Percentiles rank a stretch among this genome's conserved stretches.
phyloP scores from a whole-genome alignment of 352 stramenopile species.

The Stramenopiles sp. region DNA sequence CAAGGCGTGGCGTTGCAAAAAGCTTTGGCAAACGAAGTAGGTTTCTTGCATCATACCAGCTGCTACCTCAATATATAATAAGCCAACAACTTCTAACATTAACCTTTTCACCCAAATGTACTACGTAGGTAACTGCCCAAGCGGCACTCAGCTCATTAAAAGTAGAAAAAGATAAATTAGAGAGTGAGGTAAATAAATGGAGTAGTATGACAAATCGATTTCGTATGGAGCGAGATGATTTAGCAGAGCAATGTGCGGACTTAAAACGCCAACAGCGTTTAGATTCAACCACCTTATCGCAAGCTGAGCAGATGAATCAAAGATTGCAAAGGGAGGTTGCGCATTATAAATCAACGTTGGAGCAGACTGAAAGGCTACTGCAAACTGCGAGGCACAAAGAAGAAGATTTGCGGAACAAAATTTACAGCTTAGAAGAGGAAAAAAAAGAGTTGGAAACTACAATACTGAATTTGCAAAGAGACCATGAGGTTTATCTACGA shows the following conservation, averaged over 20 bases:
- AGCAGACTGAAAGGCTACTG: not conserved
- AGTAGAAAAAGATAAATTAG: conserved; percentile 7
- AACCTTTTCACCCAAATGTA: too few species aligned
- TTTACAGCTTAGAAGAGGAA: not conserved
- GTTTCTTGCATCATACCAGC: too few species aligned
- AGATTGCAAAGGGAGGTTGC: not conserved
- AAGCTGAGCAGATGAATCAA: not conserved
- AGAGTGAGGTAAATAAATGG: not conserved
- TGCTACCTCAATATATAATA: too few species aligned
- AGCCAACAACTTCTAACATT: too few species aligned
- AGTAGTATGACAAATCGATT: not conserved
- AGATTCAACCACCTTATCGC: not conserved
- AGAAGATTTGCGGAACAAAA: not conserved
- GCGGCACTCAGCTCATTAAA: not conserved
- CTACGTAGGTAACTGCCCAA: not conserved
- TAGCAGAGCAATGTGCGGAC: not conserved
- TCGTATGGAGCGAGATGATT: conserved; percentile 5
- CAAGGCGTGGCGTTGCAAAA: not conserved
- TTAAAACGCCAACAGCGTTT: not conserved
- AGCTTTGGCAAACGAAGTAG: not conserved
- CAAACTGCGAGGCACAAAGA: not conserved
- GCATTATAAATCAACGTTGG: not conserved
- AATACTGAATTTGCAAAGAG: not conserved
- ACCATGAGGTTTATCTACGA: not conserved
- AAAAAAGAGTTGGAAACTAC: not conserved